Percentiles rank a stretch among this genome's conserved stretches.
phyloP scores from a whole-genome alignment of 345 rosid species.

The Citrus maxima region DNA sequence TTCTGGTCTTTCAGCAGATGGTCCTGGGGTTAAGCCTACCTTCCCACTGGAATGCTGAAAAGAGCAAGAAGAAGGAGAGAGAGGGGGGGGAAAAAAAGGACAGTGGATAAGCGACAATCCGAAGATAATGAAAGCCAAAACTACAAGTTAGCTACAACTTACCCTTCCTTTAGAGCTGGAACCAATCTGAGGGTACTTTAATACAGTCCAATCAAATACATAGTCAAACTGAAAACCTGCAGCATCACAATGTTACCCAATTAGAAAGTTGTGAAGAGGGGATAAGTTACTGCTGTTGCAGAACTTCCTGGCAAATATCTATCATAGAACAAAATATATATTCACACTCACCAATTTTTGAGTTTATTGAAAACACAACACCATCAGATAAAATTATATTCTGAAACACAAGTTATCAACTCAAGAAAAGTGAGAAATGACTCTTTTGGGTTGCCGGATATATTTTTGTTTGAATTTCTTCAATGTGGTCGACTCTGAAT shows the following conservation, averaged over 20 bases:
- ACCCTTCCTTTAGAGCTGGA: constrained; percentile 68
- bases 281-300: neutral
- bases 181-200: constrained; percentile 76
- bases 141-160: constrained; percentile 15
- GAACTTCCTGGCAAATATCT: neutral
- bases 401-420: neutral
- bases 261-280: neutral
- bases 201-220: constrained; percentile 83
- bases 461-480: neutral
- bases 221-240: constrained; percentile 84
- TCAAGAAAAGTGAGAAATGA: neutral
- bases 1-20: constrained; percentile 50
- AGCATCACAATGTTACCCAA: constrained; percentile 1
- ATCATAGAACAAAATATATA: neutral
- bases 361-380: neutral
- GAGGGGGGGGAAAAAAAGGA: neutral
- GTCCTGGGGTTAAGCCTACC: constrained; percentile 46
- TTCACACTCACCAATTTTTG: neutral
- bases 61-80: neutral
- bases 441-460: neutral
- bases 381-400: neutral
- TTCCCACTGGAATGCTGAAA: constrained; percentile 45
- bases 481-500: neutral
- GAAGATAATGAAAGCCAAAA: neutral
- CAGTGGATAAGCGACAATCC: constrained; percentile 5